phyloP scores from a whole-genome alignment of 768 basidiomycete species.

The Xerocomus brunneocitrinus region DNA sequence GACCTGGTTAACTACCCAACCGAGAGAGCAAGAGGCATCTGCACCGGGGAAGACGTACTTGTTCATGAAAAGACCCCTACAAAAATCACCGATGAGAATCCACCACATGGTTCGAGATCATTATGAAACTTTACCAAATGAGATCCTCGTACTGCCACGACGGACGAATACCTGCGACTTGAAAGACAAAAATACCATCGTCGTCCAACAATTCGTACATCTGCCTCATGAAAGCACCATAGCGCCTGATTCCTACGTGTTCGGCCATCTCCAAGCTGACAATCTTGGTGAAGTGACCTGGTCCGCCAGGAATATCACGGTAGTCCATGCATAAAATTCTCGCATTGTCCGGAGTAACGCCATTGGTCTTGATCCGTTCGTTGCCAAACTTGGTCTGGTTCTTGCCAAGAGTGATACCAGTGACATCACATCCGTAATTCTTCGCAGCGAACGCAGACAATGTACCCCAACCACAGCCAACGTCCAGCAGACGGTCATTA shows the following conservation, averaged over 20 bases:
- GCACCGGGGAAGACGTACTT: slow-evolving; percentile 99
- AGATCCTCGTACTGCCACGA: slow-evolving; percentile 99
- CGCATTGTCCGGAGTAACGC: slow-evolving; percentile 65
- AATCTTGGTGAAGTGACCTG: slow-evolving; percentile 85
- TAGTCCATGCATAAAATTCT: slow-evolving; percentile 92
- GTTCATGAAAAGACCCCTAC: slow-evolving; percentile 94
- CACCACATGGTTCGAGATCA: no score
- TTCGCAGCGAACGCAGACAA: slow-evolving; percentile 92
- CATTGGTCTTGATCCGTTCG: slow-evolving; percentile 78
- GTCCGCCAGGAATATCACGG: slow-evolving; percentile 77
- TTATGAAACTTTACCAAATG: slow-evolving; percentile 58
- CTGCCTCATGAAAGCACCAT: slow-evolving; percentile 82
- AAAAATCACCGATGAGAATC: not conserved
- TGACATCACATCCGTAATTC: slow-evolving; percentile 95
- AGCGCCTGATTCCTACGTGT: slow-evolving; percentile 95
- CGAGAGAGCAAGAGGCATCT: slow-evolving; percentile 91
- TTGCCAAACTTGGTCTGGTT: slow-evolving; percentile 94
- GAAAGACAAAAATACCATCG: slow-evolving; percentile 90
- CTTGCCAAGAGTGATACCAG: slow-evolving; percentile 88
- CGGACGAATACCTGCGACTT: slow-evolving; percentile 95
- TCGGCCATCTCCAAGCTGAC: slow-evolving; percentile 98
- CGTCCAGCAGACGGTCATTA: slow-evolving; percentile 78
- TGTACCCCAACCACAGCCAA: slow-evolving; percentile 97
- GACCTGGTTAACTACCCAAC: slow-evolving; percentile 87
- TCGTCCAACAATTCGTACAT: slow-evolving; percentile 93